These are phyloP conservation scores for Apiospora rasikravindrae DNA, from an alignment of 2,329 filamentous ascomycete genomes.

Conservation along the genomic window DNA sequence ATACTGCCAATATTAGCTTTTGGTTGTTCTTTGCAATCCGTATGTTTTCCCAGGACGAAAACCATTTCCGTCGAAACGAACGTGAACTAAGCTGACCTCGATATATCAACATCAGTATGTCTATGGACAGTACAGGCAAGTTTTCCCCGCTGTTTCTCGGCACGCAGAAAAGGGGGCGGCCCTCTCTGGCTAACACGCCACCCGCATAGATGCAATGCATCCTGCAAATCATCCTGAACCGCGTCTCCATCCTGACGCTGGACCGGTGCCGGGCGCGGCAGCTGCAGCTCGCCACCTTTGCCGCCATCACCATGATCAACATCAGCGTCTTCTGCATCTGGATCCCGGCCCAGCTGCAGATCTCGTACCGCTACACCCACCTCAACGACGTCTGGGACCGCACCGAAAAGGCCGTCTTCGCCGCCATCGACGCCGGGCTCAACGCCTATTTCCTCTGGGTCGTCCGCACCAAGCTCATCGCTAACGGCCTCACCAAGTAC, in stretches of 20 bases:
- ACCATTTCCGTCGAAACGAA: not conserved
- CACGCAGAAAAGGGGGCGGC: not conserved
- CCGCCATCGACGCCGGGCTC: conserved; percentile 52
- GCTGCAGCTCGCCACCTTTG: conserved; percentile 51
- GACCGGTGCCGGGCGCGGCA: conserved; percentile 41
- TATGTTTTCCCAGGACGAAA: not conserved
- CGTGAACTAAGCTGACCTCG: not conserved
- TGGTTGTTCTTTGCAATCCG: conserved; percentile 23
- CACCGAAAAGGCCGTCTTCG: conserved; percentile 56
- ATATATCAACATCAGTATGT: not conserved
- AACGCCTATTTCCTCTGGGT: conserved; percentile 57
- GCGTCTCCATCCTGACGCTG: conserved; percentile 52
- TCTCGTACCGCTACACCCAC: conserved; percentile 45
- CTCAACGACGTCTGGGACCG: conserved; percentile 59
- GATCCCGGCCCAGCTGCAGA: conserved; percentile 56
- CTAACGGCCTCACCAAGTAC: conserved; percentile 55
- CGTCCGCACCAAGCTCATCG: conserved; percentile 51
- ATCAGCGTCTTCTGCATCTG: conserved; percentile 59
- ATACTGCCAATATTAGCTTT: conserved; percentile 1
- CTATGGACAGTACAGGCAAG: conserved; percentile 16
- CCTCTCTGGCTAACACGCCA: not conserved
- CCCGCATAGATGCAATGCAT: conserved; percentile 51
- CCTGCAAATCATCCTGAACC: conserved; percentile 61
- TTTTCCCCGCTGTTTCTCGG: not conserved
- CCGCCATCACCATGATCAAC: conserved; percentile 55